Base-by-base conservation (phyloP, 495 filamentous ascomycete species). In the Lasiosphaeris hirsuta region DNA sequence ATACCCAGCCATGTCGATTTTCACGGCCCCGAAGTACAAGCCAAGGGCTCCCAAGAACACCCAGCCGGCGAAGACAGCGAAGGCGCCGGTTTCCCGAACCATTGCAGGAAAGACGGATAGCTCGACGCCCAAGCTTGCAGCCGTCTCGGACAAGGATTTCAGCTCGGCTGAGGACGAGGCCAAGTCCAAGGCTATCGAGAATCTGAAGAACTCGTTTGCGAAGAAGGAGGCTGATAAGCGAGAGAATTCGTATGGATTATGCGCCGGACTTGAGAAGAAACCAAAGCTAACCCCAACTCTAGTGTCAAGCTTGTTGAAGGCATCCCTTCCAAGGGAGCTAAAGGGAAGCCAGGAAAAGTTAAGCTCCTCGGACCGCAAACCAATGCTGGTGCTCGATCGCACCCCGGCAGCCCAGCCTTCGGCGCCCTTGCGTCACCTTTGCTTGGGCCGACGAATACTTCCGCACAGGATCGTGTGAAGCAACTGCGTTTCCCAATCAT, bases 361-460 rank as follows among this genome's bases (percentile, higher is more conserved):
- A 75, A 74, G 75, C 68, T 58, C 72, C 66, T 71, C 78, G 61
- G 77, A 78, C 57, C 78, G 75, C 59, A 73, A 73, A 13, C 63
- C 69, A 72, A 54, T 37, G 70, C 74, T 50, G 68, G 74, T 39
- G 76, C 78, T 40, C 82, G 84, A 52, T 88, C 88, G 8, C 73
- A 85, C 37, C 81, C 87, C 15, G 71, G 81, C 7, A 89, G 86
- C 62, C 88, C 88, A 15, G 78, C 81, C 14, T 64, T 90, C 17
- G 77, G 69, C 42, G 76, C 71, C 19, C 63, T 73, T 65, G 79
- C 63, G 38, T 84, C 69, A 1, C 78, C 78, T 23, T 78, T 72
- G 54, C 67, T 66, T 66, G 81, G 77, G 18, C 81, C 84, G 3
- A 78, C 76, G 36, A 79, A 78, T 9, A 80, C 83, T 55, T 62